Conservation (phyloP, 257 asterid genomes). For the Scutellaria baicalensis region DNA sequence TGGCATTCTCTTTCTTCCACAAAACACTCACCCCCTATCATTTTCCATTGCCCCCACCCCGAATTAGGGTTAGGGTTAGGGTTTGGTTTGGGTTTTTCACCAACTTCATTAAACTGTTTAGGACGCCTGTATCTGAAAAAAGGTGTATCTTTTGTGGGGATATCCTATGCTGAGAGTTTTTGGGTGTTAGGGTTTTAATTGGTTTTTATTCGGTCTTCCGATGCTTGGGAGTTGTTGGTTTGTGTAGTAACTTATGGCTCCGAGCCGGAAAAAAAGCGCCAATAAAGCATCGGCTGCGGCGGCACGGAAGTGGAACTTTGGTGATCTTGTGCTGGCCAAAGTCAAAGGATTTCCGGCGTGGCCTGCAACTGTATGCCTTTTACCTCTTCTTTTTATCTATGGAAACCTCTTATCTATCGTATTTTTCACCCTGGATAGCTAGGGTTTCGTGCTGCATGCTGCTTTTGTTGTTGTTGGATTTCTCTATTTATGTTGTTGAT, state of each 20-base stretch:
- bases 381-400: neutral
- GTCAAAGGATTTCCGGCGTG: conserved; percentile 93
- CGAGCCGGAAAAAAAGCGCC: conserved; percentile 65
- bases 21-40: conserved; percentile 1
- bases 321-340: conserved; percentile 97
- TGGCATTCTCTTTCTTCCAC: conserved; percentile 12
- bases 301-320: conserved; percentile 70
- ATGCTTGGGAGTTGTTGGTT: conserved; percentile 34
- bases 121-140: neutral
- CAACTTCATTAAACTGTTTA: neutral
- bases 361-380: conserved; percentile 77
- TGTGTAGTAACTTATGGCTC: conserved; percentile 53
- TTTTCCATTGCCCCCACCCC: neutral
- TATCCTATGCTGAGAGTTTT: neutral
- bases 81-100: conserved; percentile 50
- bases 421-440: neutral
- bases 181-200: conserved; percentile 24
- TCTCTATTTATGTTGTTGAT: neutral
- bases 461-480: neutral
- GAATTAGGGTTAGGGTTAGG: conserved; percentile 36
- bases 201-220: conserved; percentile 23
- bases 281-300: conserved; percentile 53
- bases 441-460: conserved; percentile 1
- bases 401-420: neutral
- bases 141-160: neutral